Evolutionary conservation across 192 early-diverging fungal species (phyloP), one percentile per base, ranked within the genome.

Genomic region (Fimicolochytrium jonesii): DNA sequence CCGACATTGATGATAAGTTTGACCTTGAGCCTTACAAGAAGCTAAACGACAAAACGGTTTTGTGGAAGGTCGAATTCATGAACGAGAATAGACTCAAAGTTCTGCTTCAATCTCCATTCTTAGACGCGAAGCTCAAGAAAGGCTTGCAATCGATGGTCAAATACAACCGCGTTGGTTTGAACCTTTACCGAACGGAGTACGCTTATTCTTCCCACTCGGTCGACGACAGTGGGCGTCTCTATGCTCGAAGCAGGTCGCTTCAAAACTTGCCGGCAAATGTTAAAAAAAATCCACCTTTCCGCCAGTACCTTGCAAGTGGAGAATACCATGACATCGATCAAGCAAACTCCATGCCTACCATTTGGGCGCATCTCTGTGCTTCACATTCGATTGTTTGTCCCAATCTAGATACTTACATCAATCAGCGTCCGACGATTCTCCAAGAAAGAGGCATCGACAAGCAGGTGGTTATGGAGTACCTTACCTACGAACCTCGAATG

Each of bases 181-280:
- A 56, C 26, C 28, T 56, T 45, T 20, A 30, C 20, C 23, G 39
- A 22, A 59, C 56, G 11, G 36, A 41, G 56, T 59, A 59, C 31
- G 56, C 56, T 15, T 59, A 25, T 32, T 41, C 56, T 28, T 20
- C 15, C 15, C n/a, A 3, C 11, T 33, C 53, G n/a, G 41, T 45
- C 43, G 56, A 59, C 30, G 28, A 45, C 20, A 44, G 22, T 6
- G 56, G 56, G 15, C n/a, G 56, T 15, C 42, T 42, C 28, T 59
- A 13, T 3, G 15, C 56, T 13, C 56, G 42, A 3, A 42, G 56
- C n/a, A 36, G 39, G 28, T 41, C 56, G 20, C 56, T 59, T 28
- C 56, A 59, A 29, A 59, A 59, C 43, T 30, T 59, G n/a, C 39
- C 41, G 18, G 56, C 37, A 41, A n/a, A n/a, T n/a, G n/a, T n/a